Conservation (phyloP, 306 rosid genomes). For the Pterocarpus santalinus region DNA sequence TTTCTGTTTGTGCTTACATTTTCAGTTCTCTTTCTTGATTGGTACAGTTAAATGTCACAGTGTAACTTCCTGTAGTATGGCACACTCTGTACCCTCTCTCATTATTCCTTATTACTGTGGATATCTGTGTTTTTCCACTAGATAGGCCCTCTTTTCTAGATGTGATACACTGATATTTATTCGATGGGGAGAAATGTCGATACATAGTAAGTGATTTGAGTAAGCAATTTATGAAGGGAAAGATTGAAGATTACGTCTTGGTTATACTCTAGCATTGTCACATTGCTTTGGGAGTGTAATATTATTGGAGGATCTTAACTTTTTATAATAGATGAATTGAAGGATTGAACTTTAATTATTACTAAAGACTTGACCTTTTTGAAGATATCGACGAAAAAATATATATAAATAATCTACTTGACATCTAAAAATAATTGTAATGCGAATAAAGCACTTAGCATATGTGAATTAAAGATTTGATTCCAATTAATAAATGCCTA, state of each 20-base stretch:
- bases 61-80: slow-evolving; percentile 31
- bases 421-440: not conserved
- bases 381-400: too few relatives aligned
- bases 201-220: slow-evolving; percentile 3
- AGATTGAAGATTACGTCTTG: not conserved
- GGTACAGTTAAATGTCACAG: slow-evolving; percentile 69
- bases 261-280: not conserved
- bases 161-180: slow-evolving; percentile 2
- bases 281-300: not conserved
- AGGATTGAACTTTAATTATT: not conserved
- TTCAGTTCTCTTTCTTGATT: slow-evolving; percentile 89
- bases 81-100: not conserved
- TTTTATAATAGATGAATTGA: not conserved
- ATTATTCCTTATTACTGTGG: slow-evolving; percentile 7
- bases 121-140: slow-evolving; percentile 26
- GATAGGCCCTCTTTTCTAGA: slow-evolving; percentile 31
- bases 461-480: too few relatives aligned
- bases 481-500: too few relatives aligned
- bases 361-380: too few relatives aligned
- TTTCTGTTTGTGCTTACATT: slow-evolving; percentile 87
- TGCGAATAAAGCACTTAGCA: not conserved
- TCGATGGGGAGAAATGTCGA: slow-evolving; percentile 1
- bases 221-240: slow-evolving; percentile 39
- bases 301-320: not conserved
- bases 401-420: too few relatives aligned